A percentile compares a stretch with the other conserved stretches of the same genome.
These are phyloP conservation scores for Cubamyces lactineus DNA, from an alignment of 768 basidiomycete species.

Conservation along the genomic window DNA sequence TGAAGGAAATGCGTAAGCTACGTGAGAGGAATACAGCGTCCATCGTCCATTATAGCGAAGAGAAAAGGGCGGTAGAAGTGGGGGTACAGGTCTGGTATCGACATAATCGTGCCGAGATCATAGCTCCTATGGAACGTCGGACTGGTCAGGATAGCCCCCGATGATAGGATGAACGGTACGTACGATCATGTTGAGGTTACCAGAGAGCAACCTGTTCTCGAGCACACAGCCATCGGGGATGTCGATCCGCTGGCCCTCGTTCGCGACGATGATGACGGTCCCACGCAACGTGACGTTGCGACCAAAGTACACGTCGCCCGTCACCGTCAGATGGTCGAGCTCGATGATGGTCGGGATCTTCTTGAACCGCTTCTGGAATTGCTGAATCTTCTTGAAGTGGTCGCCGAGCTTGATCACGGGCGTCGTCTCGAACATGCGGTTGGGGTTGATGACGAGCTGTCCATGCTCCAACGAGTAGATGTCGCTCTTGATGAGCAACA, in stretches of 20 bases:
- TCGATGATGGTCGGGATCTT: conserved; percentile 90
- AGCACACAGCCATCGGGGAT: conserved; percentile 61
- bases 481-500: conserved; percentile 89
- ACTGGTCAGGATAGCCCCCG: background rate
- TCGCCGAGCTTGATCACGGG: conserved; percentile 98
- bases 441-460: conserved; percentile 81
- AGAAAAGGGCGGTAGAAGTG: background rate
- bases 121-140: conserved; percentile 32
- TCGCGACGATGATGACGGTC: conserved; percentile 86
- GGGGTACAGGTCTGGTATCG: background rate
- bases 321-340: conserved; percentile 92
- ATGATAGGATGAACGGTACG: conserved; percentile 29
- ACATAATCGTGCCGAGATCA: conserved; percentile 22
- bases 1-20: background rate
- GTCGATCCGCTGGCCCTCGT: conserved; percentile 63
- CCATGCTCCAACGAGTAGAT: conserved; percentile 92
- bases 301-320: conserved; percentile 90
- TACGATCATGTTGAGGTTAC: conserved; percentile 76
- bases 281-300: conserved; percentile 84
- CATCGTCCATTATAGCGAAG: conserved; percentile 6
- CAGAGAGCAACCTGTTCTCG: conserved; percentile 68
- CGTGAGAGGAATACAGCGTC: conserved; percentile 1
- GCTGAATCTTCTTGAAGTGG: conserved; percentile 93
- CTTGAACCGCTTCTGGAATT: conserved; percentile 96
- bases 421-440: conserved; percentile 81